These are phyloP conservation scores for Curvularia verruculosa DNA, from an alignment of 2,329 filamentous ascomycete species.

Conservation along the genomic window DNA sequence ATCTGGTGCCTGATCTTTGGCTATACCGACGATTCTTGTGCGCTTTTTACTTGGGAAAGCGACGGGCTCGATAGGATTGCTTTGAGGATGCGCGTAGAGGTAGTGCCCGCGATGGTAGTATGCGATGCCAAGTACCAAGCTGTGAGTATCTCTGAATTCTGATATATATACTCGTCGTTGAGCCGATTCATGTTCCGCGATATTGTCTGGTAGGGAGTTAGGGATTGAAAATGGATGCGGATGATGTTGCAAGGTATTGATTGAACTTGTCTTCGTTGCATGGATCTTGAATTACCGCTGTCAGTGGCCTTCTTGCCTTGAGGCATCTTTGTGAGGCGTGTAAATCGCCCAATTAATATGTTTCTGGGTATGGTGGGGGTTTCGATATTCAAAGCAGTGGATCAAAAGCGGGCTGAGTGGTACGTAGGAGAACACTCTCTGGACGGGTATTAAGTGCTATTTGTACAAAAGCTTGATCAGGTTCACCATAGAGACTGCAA, in stretches of 20 bases:
- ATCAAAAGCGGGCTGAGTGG: no score
- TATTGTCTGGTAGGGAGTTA: not conserved
- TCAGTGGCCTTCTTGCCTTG: no score
- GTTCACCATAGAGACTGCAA: not conserved
- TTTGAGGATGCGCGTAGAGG: slow-evolving; percentile 26
- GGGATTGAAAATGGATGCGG: not conserved
- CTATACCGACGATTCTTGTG: slow-evolving; percentile 22
- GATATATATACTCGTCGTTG: slow-evolving; percentile 34
- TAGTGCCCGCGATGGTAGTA: slow-evolving; percentile 43
- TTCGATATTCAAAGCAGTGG: no score
- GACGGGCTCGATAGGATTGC: slow-evolving; percentile 30
- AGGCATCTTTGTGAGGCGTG: no score
- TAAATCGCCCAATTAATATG: no score
- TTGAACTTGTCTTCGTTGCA: no score
- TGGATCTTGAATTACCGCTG: no score
- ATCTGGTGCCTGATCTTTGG: slow-evolving; percentile 12
- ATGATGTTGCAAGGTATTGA: no score
- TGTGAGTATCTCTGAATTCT: slow-evolving; percentile 27
- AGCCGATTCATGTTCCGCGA: slow-evolving; percentile 7
- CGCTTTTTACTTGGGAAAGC: slow-evolving; percentile 28
- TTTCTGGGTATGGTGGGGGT: no score
- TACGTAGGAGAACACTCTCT: no score
- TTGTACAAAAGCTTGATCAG: no score
- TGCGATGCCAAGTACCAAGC: slow-evolving; percentile 31
- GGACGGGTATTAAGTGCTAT: no score